A percentile compares a stretch with the other conserved stretches of the same genome.
These are phyloP conservation scores for Aureobasidium leucospermi DNA, from an alignment of 2,329 filamentous ascomycete genomes.

Conservation along the genomic window DNA sequence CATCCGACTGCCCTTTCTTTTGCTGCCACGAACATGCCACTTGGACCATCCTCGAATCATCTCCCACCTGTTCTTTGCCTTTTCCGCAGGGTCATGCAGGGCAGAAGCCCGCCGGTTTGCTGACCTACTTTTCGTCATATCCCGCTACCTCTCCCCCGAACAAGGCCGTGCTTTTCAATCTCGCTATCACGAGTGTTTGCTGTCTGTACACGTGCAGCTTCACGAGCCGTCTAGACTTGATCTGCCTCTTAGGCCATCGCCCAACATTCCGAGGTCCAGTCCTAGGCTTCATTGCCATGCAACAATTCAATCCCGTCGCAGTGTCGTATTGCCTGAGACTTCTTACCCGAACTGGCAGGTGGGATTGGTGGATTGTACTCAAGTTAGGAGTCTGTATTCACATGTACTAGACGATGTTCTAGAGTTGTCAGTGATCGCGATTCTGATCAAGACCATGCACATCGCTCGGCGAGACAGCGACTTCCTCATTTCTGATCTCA, in stretches of 20 bases:
- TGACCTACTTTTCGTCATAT: neutral
- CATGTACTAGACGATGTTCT: too few species aligned
- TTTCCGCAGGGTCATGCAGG: neutral
- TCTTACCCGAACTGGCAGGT: conserved; percentile 1
- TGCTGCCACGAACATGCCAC: conserved; percentile 2
- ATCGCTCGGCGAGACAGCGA: neutral
- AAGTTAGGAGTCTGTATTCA: too few species aligned
- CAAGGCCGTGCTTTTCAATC: neutral
- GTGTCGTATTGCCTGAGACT: neutral
- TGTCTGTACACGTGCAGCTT: conserved; percentile 6
- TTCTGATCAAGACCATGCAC: too few species aligned
- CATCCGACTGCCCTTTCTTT: neutral
- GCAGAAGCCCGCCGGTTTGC: neutral
- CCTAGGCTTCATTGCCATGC: neutral
- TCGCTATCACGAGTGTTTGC: neutral
- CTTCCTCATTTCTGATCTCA: too few species aligned
- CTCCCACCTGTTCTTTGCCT: conserved; percentile 1
- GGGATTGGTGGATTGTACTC: neutral
- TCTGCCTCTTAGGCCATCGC: neutral
- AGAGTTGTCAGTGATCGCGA: too few species aligned
- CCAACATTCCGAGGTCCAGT: neutral
- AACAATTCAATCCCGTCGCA: neutral
- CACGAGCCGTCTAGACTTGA: neutral
- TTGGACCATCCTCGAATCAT: neutral
- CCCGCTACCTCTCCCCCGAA: neutral